Evolutionary conservation across 2,329 filamentous ascomycete species (phyloP), one percentile per base, ranked within the genome.

Genomic region (Basipetospora sp.): DNA sequence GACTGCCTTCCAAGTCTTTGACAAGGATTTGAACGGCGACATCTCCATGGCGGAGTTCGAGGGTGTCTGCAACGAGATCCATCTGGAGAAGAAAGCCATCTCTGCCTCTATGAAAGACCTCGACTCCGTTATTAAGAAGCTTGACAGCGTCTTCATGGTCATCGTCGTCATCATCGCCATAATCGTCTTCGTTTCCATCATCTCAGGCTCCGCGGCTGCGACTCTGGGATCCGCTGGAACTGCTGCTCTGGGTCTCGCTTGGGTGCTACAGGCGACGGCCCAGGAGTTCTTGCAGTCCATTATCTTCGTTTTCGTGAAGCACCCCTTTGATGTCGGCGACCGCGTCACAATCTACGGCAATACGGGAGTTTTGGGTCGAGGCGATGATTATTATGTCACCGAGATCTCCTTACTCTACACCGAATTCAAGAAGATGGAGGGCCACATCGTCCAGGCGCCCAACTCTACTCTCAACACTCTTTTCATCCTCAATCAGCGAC

Each of bases 361-460:
- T 49, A 85, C 85, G 1, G 88, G 88, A 43, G 69, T 77, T n/a
- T 55, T 69, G 13, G 69, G 85, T 51, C 73, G 70, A 26, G 87
- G 87, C 32, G 88, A 94, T 48, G 88, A 94, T 50, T 96, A 94
- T 58, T 94, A 93, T 46, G 87, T 96, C 38, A 93, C 92, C 39
- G 84, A 94, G 52, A 92, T 96, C 39, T 81, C 85, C 2, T 68
- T 96, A 1, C 69, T 94, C 13, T 96, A 90, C 55, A 96, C 88
- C 11, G 88, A 94, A 52, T 94, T 94, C 65, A 94, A 94, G 68
- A 94, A 94, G 65, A 88, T 94, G 82, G 80, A 94, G 57, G 88
- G 88, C 2, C 87, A 94, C 49, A 80, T 94, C 17, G 88, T 96
- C 1, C 88, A 94, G 57, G 88, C 88, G 1, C 88, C 88, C 9